These are phyloP conservation scores for Camelina neglecta DNA, from an alignment of 345 rosid genomes.

Conservation along the genomic window DNA sequence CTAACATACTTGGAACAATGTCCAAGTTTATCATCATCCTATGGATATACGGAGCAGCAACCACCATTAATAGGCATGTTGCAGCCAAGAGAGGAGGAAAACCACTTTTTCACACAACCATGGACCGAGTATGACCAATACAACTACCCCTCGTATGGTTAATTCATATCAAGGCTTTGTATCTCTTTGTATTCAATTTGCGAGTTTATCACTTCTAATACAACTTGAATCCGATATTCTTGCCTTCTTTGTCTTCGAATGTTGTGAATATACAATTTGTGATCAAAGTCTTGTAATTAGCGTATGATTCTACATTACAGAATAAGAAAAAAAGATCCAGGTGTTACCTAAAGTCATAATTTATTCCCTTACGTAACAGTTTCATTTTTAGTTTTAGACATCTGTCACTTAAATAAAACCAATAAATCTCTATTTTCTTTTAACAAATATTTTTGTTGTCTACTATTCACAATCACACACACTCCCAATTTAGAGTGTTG, in stretches of 20 bases:
- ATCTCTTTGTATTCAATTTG: neutral
- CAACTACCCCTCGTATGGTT: neutral
- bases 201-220: neutral
- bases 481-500: too few species aligned
- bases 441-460: too few species aligned
- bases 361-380: neutral
- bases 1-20: slow-evolving; percentile 6
- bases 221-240: neutral
- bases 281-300: neutral
- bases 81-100: neutral
- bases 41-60: neutral
- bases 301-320: neutral
- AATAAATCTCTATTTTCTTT: too few species aligned
- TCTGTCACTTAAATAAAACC: too few species aligned
- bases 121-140: neutral
- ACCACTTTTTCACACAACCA: neutral
- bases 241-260: neutral
- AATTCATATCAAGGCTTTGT: neutral
- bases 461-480: too few species aligned
- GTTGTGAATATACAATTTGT: neutral
- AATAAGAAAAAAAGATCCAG: neutral
- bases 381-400: too few species aligned
- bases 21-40: slow-evolving; percentile 2
- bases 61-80: neutral
- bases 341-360: neutral